Base-by-base conservation (phyloP, 306 rosid species). In the Corylus americana region DNA sequence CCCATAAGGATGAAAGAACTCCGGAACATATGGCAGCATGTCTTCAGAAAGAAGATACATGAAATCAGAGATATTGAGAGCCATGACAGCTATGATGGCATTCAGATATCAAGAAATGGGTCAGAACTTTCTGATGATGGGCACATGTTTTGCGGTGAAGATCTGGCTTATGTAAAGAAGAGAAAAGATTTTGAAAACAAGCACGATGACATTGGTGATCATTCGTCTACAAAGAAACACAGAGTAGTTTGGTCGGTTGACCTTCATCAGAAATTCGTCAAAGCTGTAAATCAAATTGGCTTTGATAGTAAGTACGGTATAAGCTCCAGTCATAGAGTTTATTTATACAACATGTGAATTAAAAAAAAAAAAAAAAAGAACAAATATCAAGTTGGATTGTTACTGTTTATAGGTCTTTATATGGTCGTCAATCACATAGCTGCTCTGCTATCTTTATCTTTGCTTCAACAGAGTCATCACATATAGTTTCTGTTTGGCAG, bases 1-100 rank as follows among this genome's bases (percentile, higher is more conserved):
- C 99, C 99, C 0, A 96, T 96, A 85, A 86, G 99, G 76, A 96
- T 96, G 99, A 96, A 96, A 79, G 99, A 96, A 76, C 97, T 96
- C 27, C 80, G 90, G 61, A 96, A 93, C 31, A 96, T 96, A 78
- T 96, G 99, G 99, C 99, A 93, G 67, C 99, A 96, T 82, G 99
- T 96, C 12, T 84, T 91, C 29, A 78, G 99, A 75, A 96, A 93
- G 79, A 93, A 91, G 84, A 96, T 96, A 73, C 97, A 89, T 0
- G 99, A 93, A 85, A 90, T 91, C 9, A 84, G 92, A 78, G 99
- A 96, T 49, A 90, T 96, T 12, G 99, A 96, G 78, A 81, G 84
- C 59, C 90, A 85, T 49, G 99, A 96, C 49, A 79, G 87, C 77
- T 77, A 90, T 4, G 99, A 95, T 62, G 87, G 90, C 58, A 82